These are phyloP conservation scores for Calocybe indica DNA, from an alignment of 768 basidiomycete genomes.

Conservation along the genomic window DNA sequence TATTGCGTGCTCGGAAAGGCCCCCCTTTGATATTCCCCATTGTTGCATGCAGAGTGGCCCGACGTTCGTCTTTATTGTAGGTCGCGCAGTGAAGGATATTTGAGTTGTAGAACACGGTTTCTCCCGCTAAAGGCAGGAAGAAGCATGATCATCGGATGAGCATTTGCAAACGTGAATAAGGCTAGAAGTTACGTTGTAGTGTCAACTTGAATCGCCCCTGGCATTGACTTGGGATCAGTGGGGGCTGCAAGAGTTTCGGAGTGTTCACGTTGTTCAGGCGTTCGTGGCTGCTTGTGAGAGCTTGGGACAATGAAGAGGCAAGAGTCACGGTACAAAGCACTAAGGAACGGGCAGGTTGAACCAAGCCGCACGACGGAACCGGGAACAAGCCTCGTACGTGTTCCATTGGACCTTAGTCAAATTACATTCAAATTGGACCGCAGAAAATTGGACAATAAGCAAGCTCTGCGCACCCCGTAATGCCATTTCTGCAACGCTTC, in stretches of 20 bases:
- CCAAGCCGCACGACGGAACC: neutral
- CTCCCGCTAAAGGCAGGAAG: constrained; percentile 42
- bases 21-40: constrained; percentile 64
- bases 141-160: neutral
- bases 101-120: constrained; percentile 76
- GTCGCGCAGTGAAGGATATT: constrained; percentile 74
- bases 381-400: constrained; percentile 40
- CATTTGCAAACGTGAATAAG: neutral
- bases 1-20: constrained; percentile 56
- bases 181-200: constrained; percentile 41
- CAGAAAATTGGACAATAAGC: neutral
- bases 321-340: constrained; percentile 61
- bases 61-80: constrained; percentile 41
- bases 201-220: constrained; percentile 51
- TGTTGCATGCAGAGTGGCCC: constrained; percentile 67
- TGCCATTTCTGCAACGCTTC: constrained; percentile 53
- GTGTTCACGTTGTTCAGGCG: constrained; percentile 48
- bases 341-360: constrained; percentile 16
- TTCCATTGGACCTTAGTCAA: constrained; percentile 69
- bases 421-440: neutral
- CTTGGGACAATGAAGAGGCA: constrained; percentile 70
- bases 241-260: constrained; percentile 50
- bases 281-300: constrained; percentile 55
- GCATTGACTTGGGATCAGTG: constrained; percentile 60
- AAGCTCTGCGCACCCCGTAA: constrained; percentile 44